phyloP scores from a whole-genome alignment of 176 grass and related monocot species.

The Canna indica region DNA sequence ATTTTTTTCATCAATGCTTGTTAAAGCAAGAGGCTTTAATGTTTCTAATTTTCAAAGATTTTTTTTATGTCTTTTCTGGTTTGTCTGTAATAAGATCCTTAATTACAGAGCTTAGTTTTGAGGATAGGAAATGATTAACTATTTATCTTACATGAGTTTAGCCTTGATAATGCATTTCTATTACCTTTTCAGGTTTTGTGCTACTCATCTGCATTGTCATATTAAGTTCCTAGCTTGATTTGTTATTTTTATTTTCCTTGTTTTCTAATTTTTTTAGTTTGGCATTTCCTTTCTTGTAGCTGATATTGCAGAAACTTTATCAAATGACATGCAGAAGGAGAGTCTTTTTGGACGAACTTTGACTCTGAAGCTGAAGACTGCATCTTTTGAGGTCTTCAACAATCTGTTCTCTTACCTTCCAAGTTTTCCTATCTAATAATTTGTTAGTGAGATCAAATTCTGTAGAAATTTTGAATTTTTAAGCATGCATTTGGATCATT shows the following conservation, averaged over 20 bases:
- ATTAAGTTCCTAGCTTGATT: neutral
- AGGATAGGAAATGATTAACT: neutral
- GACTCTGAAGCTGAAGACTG: slow-evolving; percentile 90
- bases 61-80: neutral
- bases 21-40: neutral
- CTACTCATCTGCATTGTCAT: neutral
- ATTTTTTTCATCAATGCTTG: neutral
- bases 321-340: slow-evolving; percentile 78
- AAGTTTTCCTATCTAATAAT: slow-evolving; percentile 5
- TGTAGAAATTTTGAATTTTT: neutral
- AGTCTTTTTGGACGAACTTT: slow-evolving; percentile 57
- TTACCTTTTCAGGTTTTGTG: neutral
- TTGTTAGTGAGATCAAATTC: slow-evolving; percentile 5
- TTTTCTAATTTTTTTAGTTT: neutral
- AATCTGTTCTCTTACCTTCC: neutral
- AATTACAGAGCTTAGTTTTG: neutral
- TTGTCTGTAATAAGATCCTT: neutral
- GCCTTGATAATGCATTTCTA: neutral
- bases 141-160: too few relatives aligned
- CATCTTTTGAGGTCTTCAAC: slow-evolving; percentile 67
- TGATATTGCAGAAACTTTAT: slow-evolving; percentile 64
- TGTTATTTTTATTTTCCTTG: neutral
- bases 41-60: neutral
- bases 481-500: neutral
- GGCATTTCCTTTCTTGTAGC: slow-evolving; percentile 29